Base-by-base conservation (phyloP, 192 early-diverging fungal species). In the Coemansia sp. region DNA sequence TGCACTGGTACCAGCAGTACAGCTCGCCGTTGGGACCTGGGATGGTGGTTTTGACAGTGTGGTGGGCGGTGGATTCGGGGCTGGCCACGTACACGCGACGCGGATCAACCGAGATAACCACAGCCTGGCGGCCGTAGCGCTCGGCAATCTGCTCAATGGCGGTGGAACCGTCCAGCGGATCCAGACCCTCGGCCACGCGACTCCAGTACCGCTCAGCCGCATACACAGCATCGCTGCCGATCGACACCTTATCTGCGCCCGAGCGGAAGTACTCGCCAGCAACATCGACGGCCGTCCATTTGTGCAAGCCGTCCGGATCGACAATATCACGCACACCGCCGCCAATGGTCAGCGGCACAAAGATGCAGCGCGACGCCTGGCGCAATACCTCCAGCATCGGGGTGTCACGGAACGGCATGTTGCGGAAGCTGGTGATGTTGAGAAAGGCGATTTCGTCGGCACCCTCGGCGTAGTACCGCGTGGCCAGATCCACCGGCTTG, bases 1-100 rank as follows among this genome's bases (percentile, higher is more conserved):
- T 99, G 70, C 98, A 99, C 76, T 99, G 96, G 76, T 98, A 99
- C 98, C 98, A 99, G 86, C 95, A 98, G 84, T 87, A 96, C 45
- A 76, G 58, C 74, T 99, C 95, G 39, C 96, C 96, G 32, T 91
- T 86, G n/a, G 98, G 98, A 0, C 98, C 98, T 7, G 86, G 85
- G 41, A 83, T 84, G 1, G 69, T 70, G 6, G 92, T 92, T 52
- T 86, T 67, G 32, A 98, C 86, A 21, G 89, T 85, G 45, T 90
- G 85, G 86, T 98, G 96, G n/a, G 77, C 85, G 16, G 41, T 43
- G 4, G 75, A 69, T 8, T 78, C 76, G 1, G 93, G 91, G 32
- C 85, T 82, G 39, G 84, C 72, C 23, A 99, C 97, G 71, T 99
- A 98, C 45, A 98, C 91, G 45, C 95, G 87, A 21, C 89, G 89